Conservation (phyloP, 2,329 filamentous ascomycete species). For the Phyllosticta citrichinensis region DNA sequence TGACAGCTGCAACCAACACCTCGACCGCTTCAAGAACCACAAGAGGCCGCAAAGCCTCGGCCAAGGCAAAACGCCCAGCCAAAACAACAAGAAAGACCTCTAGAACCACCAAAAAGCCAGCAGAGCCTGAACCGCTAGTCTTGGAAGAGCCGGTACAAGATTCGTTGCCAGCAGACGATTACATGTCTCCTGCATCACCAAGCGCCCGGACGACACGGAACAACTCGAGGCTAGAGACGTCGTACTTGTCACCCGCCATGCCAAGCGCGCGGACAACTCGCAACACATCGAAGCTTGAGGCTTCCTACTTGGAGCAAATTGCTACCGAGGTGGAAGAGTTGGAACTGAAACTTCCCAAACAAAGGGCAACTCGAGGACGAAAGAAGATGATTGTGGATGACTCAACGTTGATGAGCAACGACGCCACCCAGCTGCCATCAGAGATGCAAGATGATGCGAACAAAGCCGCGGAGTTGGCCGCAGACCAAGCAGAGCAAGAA, state of each 20-base stretch:
- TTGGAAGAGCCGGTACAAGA: background rate
- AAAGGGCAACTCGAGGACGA: background rate
- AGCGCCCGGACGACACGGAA: background rate
- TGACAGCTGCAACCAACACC: slow-evolving; percentile 34
- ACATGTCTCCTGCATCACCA: background rate
- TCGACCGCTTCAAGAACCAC: slow-evolving; percentile 17
- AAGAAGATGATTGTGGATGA: slow-evolving; percentile 1
- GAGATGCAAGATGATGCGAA: slow-evolving; percentile 15
- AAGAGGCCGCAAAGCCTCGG: slow-evolving; percentile 28
- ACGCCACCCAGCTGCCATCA: slow-evolving; percentile 19
- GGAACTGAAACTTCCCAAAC: background rate
- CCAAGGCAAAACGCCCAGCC: slow-evolving; percentile 33
- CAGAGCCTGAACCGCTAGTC: slow-evolving; percentile 13
- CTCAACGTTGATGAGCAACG: slow-evolving; percentile 8
- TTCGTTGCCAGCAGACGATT: background rate
- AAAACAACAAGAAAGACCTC: slow-evolving; percentile 30
- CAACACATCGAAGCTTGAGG: background rate
- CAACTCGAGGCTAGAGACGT: background rate
- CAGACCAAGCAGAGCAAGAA: slow-evolving; percentile 3
- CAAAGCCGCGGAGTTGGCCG: background rate
- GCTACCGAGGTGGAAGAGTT: background rate
- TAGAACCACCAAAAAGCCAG: slow-evolving; percentile 21
- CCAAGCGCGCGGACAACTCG: background rate
- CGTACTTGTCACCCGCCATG: background rate
- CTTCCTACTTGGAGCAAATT: background rate